Conservation (phyloP, 2,329 filamentous ascomycete species). For the Elsinoe perseae region DNA sequence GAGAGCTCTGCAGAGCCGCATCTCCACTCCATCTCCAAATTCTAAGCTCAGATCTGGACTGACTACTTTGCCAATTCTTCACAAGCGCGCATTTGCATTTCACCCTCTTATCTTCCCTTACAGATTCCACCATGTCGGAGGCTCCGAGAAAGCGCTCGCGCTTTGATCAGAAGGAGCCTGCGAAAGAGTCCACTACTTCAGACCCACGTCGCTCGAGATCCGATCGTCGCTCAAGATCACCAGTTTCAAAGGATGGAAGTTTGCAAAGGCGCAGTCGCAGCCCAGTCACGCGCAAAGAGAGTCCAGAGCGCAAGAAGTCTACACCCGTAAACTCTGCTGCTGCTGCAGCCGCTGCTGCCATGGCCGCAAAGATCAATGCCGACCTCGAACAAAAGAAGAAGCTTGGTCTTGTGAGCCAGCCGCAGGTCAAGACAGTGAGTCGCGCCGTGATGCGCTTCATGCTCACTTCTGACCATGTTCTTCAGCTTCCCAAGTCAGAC, state of each 20-base stretch:
- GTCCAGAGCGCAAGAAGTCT: slow-evolving; percentile 52
- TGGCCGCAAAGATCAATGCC: slow-evolving; percentile 56
- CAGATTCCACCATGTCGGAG: slow-evolving; percentile 57
- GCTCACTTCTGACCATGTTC: slow-evolving; percentile 14
- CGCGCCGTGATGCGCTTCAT: background rate
- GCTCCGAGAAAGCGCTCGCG: slow-evolving; percentile 81
- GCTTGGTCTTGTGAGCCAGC: background rate
- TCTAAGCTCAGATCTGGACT: background rate
- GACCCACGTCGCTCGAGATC: slow-evolving; percentile 64
- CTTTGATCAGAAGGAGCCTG: slow-evolving; percentile 75
- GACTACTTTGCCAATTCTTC: background rate
- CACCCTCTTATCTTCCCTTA: background rate
- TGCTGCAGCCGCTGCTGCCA: slow-evolving; percentile 57
- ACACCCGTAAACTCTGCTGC: slow-evolving; percentile 50
- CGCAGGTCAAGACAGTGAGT: slow-evolving; percentile 6
- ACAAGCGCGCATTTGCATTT: slow-evolving; percentile 13
- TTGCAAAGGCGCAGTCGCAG: slow-evolving; percentile 70
- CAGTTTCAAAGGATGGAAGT: slow-evolving; percentile 53
- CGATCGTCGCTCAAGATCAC: slow-evolving; percentile 81
- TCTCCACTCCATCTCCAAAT: slow-evolving; percentile 5
- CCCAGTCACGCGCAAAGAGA: slow-evolving; percentile 54
- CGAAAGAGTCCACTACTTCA: slow-evolving; percentile 59
- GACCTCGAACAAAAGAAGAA: slow-evolving; percentile 60
- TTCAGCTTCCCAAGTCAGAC: slow-evolving; percentile 20
- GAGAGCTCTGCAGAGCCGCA: slow-evolving; percentile 13